Base-by-base conservation (phyloP, 108 stramenopile species). In the Nitzschia sp. region DNA sequence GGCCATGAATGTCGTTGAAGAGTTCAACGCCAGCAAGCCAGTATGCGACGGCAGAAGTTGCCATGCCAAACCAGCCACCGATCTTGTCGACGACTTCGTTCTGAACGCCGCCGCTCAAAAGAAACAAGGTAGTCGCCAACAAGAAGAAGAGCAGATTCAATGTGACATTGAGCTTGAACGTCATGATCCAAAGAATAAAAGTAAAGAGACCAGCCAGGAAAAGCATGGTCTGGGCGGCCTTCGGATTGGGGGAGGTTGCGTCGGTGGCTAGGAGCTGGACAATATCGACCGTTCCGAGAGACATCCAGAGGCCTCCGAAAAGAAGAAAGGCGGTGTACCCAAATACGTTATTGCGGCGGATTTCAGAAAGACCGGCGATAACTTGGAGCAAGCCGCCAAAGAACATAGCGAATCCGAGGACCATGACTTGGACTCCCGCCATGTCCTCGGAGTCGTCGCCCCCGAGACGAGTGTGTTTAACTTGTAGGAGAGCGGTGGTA, bases 291-390 rank as follows among this genome's bases (percentile, higher is more conserved):
- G 70, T 71, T 2, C 57, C 70, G 18, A 77, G 1, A n/a, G 55
- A 59, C 80, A 81, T 76, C 81, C 81, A 82, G 21, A 77, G 75
- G 2, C 62, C 81, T 19, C 81, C 81, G 34, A 72, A 82, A 5
- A 63, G 45, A 28, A 35, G 38, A 74, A 82, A 82, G n/a, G 76
- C 81, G 4, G 81, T 77, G 54, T 64, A 82, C 3, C 76, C 76
- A 69, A 82, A 82, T 24, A 77, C 35, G 27, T 77, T 74, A 53
- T 77, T 77, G 23, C 72, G 57, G 30, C 51, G 46, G 26, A 82
- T 34, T 62, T 82, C 81, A n/a, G 53, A 23, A 4, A 82, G 31
- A 2, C 81, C 81, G 24, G 73, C 81, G 56, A 82, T 59, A 1
- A 82, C 18, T 49, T 82, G 81, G 15, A 74, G 47, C 2, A 82